These are phyloP conservation scores for Proteromonas lacertae DNA, from an alignment of 352 stramenopile species.

Conservation along the genomic window DNA sequence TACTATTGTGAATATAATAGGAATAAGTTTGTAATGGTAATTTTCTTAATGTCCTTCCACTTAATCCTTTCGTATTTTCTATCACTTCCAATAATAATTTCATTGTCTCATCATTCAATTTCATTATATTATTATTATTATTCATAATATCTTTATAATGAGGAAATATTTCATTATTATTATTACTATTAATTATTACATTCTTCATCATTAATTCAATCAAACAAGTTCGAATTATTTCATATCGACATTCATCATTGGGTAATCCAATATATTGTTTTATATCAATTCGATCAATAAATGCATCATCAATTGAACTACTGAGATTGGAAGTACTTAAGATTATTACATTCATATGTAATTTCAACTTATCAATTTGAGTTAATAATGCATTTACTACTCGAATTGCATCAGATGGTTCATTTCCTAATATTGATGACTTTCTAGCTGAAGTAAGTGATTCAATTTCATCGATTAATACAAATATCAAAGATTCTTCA, in stretches of 20 bases:
- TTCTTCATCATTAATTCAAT: no score
- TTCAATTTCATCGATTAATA: constrained; percentile 48
- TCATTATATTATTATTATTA: no score
- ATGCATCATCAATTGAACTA: constrained; percentile 38
- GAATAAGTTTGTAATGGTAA: neutral
- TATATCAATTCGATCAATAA: constrained; percentile 45
- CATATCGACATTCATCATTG: no score
- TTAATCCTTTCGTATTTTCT: neutral
- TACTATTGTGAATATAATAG: neutral
- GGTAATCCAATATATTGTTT: constrained; percentile 21
- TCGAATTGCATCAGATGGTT: constrained; percentile 46
- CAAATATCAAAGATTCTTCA: constrained; percentile 32
- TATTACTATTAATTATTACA: no score
- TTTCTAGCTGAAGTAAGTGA: constrained; percentile 30
- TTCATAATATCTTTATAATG: no score
- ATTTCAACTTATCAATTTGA: constrained; percentile 24
- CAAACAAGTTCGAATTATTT: no score
- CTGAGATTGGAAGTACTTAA: constrained; percentile 52
- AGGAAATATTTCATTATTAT: no score
- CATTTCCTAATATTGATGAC: constrained; percentile 22
- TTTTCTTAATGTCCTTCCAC: constrained; percentile 2
- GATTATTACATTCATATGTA: constrained; percentile 30
- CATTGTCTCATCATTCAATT: no score
- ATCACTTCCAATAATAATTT: no score
- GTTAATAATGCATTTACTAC: constrained; percentile 51